A percentile compares a stretch with the other conserved stretches of the same genome.
Conservation (phyloP, 1,284 basidiomycete species). For the Exobasidium rhododendri region DNA sequence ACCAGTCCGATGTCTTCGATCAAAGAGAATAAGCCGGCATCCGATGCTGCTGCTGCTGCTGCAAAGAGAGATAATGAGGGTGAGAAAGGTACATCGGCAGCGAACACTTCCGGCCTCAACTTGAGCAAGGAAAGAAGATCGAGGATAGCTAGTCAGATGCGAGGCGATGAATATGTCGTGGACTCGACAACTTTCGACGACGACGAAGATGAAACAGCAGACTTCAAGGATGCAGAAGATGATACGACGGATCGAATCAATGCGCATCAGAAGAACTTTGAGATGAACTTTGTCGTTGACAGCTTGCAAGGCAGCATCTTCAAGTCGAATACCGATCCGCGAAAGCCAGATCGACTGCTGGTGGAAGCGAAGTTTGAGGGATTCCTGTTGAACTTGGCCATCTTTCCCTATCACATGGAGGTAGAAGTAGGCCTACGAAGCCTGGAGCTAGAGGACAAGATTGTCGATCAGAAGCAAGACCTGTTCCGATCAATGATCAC, state of each 20-base stretch:
- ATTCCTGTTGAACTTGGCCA: constrained; percentile 60
- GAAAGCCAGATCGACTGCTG: constrained; percentile 68
- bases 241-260: constrained; percentile 57
- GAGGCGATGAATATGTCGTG: constrained; percentile 42
- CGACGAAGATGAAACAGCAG: constrained; percentile 42
- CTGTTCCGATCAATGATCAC: constrained; percentile 68
- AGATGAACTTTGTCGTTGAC: constrained; percentile 85
- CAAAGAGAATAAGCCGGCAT: background rate
- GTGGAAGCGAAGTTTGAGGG: constrained; percentile 77
- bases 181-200: constrained; percentile 19
- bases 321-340: constrained; percentile 61
- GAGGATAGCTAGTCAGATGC: constrained; percentile 41
- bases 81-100: background rate
- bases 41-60: background rate
- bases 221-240: constrained; percentile 47
- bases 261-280: constrained; percentile 78
- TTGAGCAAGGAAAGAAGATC: constrained; percentile 39
- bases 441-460: constrained; percentile 61
- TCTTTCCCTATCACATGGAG: constrained; percentile 66
- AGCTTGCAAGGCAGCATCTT: constrained; percentile 78
- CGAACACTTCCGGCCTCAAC: constrained; percentile 24
- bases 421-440: constrained; percentile 76
- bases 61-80: background rate
- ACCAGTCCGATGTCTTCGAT: background rate
- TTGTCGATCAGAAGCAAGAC: constrained; percentile 64